These are phyloP conservation scores for Leccinum solheimii DNA, from an alignment of 1,284 basidiomycete species.

Conservation along the genomic window DNA sequence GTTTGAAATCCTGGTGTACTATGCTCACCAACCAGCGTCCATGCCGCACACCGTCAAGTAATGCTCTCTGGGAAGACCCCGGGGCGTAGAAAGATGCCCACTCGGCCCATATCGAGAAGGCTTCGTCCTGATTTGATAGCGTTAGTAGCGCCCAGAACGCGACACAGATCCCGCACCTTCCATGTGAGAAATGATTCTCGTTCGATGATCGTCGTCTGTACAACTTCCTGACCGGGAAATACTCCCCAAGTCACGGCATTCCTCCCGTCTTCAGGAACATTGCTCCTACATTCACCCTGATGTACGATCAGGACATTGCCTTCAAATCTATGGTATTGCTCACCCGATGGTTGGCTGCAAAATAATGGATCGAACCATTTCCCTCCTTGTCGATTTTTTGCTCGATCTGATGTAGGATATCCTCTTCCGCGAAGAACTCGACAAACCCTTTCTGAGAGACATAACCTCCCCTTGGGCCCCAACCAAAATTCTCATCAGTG, in stretches of 20 bases:
- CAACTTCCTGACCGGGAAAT: constrained; percentile 95
- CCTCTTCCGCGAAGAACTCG: constrained; percentile 84
- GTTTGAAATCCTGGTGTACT: constrained; percentile 93
- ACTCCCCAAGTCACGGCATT: constrained; percentile 99
- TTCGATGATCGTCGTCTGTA: constrained; percentile 97
- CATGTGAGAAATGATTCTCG: constrained; percentile 88
- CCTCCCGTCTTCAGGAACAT: constrained; percentile 75
- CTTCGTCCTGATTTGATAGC: constrained; percentile 73
- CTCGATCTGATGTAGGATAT: constrained; percentile 68
- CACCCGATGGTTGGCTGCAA: constrained; percentile 82
- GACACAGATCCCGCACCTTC: constrained; percentile 60
- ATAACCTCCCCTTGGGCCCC: constrained; percentile 90
- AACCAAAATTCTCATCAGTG: constrained; percentile 80
- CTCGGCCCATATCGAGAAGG: constrained; percentile 94
- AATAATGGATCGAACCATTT: constrained; percentile 75
- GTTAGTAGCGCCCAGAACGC: not conserved
- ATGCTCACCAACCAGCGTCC: constrained; percentile 91
- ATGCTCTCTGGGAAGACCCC: constrained; percentile 65
- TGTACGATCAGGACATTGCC: constrained; percentile 1
- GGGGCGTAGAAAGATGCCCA: constrained; percentile 91
- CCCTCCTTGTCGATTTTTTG: constrained; percentile 55
- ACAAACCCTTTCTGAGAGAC: constrained; percentile 98
- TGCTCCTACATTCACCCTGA: constrained; percentile 81
- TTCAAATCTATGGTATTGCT: constrained; percentile 17
- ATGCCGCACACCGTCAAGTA: constrained; percentile 73